Evolutionary conservation across 2,329 filamentous ascomycete genomes (phyloP).

Genomic region (Ophiostoma populinum): DNA sequence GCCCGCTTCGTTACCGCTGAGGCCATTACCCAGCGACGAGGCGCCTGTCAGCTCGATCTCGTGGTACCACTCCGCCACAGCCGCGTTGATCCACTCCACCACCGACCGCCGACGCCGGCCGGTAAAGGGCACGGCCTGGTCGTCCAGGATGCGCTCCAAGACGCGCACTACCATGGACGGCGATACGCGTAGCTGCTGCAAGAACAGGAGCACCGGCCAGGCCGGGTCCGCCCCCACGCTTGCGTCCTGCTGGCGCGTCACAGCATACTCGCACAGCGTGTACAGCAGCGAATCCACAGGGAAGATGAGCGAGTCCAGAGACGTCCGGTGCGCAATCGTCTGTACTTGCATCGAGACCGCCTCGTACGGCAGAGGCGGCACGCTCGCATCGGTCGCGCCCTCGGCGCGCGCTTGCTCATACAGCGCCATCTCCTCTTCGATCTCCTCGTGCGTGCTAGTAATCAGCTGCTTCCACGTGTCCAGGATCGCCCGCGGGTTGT

Average conservation of each 20-base stretch:
- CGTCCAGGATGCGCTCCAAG: slow-evolving; percentile 38
- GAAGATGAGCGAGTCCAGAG: slow-evolving; percentile 49
- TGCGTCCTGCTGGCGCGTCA: slow-evolving; percentile 39
- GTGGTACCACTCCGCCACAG: slow-evolving; percentile 30
- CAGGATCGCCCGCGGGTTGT: slow-evolving; percentile 68
- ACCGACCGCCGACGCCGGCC: slow-evolving; percentile 30
- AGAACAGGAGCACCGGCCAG: slow-evolving; percentile 40
- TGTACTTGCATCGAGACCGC: slow-evolving; percentile 46
- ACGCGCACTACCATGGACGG: slow-evolving; percentile 38
- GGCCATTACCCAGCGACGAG: slow-evolving; percentile 14
- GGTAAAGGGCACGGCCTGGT: slow-evolving; percentile 41
- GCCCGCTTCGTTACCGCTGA: background rate
- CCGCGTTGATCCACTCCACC: slow-evolving; percentile 35
- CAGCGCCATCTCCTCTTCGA: slow-evolving; percentile 23
- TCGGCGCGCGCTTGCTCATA: slow-evolving; percentile 21
- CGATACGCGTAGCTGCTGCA: slow-evolving; percentile 35
- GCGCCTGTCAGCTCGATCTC: slow-evolving; percentile 29
- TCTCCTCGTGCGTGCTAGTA: slow-evolving; percentile 47
- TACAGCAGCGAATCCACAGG: slow-evolving; percentile 43
- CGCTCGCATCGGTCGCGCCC: slow-evolving; percentile 7
- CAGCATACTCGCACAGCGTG: slow-evolving; percentile 44
- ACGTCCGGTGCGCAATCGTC: slow-evolving; percentile 46
- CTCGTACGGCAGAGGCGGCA: slow-evolving; percentile 46
- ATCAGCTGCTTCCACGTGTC: slow-evolving; percentile 75
- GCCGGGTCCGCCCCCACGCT: slow-evolving; percentile 37